Evolutionary conservation across 805 yeast species (phyloP), one percentile per base, ranked within the genome.

Genomic region (Saturnispora besseyi): DNA sequence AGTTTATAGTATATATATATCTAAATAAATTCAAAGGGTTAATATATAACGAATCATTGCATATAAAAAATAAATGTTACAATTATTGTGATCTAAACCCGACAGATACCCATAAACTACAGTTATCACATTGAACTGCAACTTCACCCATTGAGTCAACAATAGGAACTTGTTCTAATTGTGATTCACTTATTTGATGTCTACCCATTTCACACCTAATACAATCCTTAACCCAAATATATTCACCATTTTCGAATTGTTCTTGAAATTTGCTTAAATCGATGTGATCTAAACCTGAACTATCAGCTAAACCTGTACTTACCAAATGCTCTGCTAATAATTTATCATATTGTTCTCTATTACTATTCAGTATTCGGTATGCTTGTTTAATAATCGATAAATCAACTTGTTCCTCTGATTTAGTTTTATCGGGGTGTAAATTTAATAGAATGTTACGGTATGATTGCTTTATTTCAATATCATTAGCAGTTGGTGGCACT

Each of bases 41-140:
- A 26, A 26, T 6, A 26, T 26, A 26, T 26, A 26, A 26, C 9
- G 29, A 26, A 26, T 8, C 29, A 2, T 26, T 26, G 29, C 9
- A 26, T 26, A 2, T 26, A 26, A 6, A 26, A 26, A 6, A 26
- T 6, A 26, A 8, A 26, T 26, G 29, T 26, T 18, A 15, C 15
- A 11, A 4, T 29, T n/a, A 43, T 7, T 44, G 28, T 6, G 26
- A 30, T 29, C 33, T 18, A 45, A 45, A 38, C 15, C 42, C 36
- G 13, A 91, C 89, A 46, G 79, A 79, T 26, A 91, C 65, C 96
- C 96, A 91, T 30, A 89, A 62, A 62, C 95, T 86, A 63, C 98
- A 91, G 31, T 85, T 81, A 11, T 68, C 62, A 62, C 98, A 91
- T 59, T 90, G 96, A 0, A 87, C 79, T 22, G 87, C 72, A 1